Evolutionary conservation across 2,329 filamentous ascomycete genomes (phyloP).

Genomic region (Amauroascus verrucosus): DNA sequence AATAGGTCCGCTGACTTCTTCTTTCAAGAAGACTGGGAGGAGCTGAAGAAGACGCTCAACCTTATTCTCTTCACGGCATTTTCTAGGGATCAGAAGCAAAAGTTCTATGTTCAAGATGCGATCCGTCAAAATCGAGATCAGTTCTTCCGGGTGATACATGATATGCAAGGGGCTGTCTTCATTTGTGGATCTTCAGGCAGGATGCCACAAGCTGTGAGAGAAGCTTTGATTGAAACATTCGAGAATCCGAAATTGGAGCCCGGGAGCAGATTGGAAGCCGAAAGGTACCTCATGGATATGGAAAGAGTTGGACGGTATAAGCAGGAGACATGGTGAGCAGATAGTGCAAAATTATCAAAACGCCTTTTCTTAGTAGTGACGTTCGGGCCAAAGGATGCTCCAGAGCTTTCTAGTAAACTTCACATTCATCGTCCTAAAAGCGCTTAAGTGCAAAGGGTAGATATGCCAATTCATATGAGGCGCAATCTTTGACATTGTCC

Average conservation of each 20-base stretch:
- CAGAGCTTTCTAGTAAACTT: too few species aligned
- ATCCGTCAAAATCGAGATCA: constrained; percentile 42
- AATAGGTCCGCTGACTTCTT: constrained; percentile 67
- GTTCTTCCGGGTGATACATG: constrained; percentile 45
- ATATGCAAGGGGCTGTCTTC: constrained; percentile 42
- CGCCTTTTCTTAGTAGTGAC: neutral
- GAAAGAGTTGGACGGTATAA: constrained; percentile 54
- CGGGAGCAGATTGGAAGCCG: constrained; percentile 40
- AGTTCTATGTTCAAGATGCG: constrained; percentile 58
- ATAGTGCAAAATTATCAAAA: neutral
- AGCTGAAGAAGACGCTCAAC: constrained; percentile 32
- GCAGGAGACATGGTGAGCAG: constrained; percentile 56
- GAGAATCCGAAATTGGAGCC: constrained; percentile 33
- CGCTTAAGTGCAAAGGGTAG: too few species aligned
- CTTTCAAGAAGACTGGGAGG: constrained; percentile 65
- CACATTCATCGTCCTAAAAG: too few species aligned
- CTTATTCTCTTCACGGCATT: constrained; percentile 56
- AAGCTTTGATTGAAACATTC: constrained; percentile 55
- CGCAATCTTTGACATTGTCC: too few species aligned
- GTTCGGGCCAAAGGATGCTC: neutral
- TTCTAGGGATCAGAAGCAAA: constrained; percentile 56
- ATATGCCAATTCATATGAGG: too few species aligned
- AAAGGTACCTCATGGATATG: constrained; percentile 46
- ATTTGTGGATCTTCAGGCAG: constrained; percentile 51
- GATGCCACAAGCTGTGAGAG: constrained; percentile 60